Conservation (phyloP, 139 green algal genomes). For the Auxenochlorella pyrenoidosa region DNA sequence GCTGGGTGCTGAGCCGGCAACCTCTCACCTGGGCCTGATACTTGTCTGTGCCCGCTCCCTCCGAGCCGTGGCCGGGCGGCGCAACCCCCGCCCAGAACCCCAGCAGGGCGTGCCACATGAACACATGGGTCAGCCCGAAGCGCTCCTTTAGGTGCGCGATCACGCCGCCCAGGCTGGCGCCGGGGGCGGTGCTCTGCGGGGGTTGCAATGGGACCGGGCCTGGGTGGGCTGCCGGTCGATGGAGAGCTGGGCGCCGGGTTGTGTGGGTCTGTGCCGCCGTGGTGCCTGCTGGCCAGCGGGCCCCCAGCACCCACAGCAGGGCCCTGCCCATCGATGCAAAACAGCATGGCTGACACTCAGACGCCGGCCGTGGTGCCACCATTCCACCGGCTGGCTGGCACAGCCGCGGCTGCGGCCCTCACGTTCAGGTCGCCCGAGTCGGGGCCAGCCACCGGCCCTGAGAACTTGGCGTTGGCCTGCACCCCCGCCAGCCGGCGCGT, state of each 20-base stretch:
- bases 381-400: too few species aligned
- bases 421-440: conserved; percentile 8
- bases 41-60: background rate
- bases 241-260: too few species aligned
- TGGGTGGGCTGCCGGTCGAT: too few species aligned
- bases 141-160: conserved; percentile 60
- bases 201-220: background rate
- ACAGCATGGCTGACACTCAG: too few species aligned
- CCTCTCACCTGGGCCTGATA: background rate
- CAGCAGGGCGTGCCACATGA: conserved; percentile 90
- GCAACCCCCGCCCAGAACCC: conserved; percentile 62
- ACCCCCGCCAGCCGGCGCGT: conserved; percentile 75
- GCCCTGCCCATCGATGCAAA: too few species aligned
- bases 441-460: conserved; percentile 32
- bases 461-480: conserved; percentile 88
- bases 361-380: too few species aligned
- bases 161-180: conserved; percentile 63
- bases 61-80: background rate
- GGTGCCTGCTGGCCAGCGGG: too few species aligned
- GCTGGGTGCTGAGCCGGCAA: background rate
- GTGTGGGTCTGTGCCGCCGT: too few species aligned
- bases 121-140: conserved; percentile 74
- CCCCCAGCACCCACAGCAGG: too few species aligned
- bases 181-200: conserved; percentile 11
- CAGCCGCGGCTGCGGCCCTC: too few species aligned